Conservation (phyloP, 805 yeast species). For the Candida suzukii region DNA sequence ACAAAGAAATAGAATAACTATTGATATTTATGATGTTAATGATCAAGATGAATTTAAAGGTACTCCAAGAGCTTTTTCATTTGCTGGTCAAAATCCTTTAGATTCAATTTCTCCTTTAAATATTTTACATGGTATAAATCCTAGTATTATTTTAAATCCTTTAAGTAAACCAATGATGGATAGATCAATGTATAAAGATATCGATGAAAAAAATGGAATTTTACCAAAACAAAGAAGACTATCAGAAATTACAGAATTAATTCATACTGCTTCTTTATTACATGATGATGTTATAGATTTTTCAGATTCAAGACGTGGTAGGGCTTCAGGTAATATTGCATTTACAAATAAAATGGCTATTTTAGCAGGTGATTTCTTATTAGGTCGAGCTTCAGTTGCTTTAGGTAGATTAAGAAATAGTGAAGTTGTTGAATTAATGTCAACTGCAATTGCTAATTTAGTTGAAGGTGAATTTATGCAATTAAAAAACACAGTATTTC, state of each 20-base stretch:
- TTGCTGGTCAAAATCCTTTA: constrained; percentile 55
- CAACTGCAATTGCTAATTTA: constrained; percentile 92
- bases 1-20: constrained; percentile 54
- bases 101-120: constrained; percentile 73
- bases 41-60: constrained; percentile 59
- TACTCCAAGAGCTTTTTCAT: constrained; percentile 42
- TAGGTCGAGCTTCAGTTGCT: constrained; percentile 95
- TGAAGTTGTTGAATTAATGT: constrained; percentile 93
- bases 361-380: constrained; percentile 89
- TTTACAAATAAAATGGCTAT: constrained; percentile 97
- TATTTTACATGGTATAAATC: constrained; percentile 84
- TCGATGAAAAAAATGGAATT: constrained; percentile 62
- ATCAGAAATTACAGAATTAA: constrained; percentile 98
- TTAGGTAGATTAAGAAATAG: constrained; percentile 89
- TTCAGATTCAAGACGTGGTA: constrained; percentile 81
- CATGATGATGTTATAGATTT: constrained; percentile 97
- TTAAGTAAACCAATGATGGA: constrained; percentile 72
- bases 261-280: constrained; percentile 89
- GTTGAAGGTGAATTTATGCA: constrained; percentile 99
- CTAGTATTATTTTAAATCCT: constrained; percentile 76
- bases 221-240: constrained; percentile 91
- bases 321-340: constrained; percentile 87
- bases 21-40: constrained; percentile 59
- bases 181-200: constrained; percentile 45
- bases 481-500: constrained; percentile 82